Evolutionary conservation across 75 land plant species (phyloP).

Genomic region (Cryptomeria japonica): DNA sequence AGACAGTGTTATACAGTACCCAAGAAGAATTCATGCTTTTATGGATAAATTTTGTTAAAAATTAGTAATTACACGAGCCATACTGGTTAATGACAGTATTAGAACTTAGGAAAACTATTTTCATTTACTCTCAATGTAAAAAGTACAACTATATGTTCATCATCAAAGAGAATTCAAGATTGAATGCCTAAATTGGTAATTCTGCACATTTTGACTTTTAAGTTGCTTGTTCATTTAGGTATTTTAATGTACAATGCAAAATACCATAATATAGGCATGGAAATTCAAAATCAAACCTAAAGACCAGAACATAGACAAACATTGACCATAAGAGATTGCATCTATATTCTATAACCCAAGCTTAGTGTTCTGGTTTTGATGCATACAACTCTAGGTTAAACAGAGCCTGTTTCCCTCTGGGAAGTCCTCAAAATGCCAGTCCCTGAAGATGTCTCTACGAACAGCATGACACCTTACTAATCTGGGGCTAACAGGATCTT

Average conservation of each 20-base stretch:
- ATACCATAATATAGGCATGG: neutral
- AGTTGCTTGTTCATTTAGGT: neutral
- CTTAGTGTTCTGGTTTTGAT: neutral
- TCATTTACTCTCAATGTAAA: neutral
- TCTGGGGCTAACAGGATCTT: neutral
- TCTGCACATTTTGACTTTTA: neutral
- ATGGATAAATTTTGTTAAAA: too few species aligned
- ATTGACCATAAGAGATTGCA: neutral
- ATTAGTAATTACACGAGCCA: too few species aligned
- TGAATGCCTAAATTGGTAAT: neutral
- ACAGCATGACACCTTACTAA: constrained; percentile 1
- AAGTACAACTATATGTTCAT: neutral
- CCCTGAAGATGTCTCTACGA: neutral
- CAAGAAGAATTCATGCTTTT: too few species aligned
- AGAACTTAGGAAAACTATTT: neutral
- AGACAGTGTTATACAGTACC: too few species aligned
- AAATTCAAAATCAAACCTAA: neutral
- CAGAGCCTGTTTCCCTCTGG: neutral
- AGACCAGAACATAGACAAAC: neutral
- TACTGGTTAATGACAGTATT: too few species aligned
- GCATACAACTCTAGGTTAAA: neutral
- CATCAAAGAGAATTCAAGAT: neutral
- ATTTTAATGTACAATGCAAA: neutral
- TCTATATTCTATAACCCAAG: neutral
- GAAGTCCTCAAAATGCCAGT: constrained; percentile 1